A percentile compares a stretch with the other conserved stretches of the same genome.
Evolutionary conservation across 768 basidiomycete genomes (phyloP).

Genomic region (Agaricus sinodeliciosus): DNA sequence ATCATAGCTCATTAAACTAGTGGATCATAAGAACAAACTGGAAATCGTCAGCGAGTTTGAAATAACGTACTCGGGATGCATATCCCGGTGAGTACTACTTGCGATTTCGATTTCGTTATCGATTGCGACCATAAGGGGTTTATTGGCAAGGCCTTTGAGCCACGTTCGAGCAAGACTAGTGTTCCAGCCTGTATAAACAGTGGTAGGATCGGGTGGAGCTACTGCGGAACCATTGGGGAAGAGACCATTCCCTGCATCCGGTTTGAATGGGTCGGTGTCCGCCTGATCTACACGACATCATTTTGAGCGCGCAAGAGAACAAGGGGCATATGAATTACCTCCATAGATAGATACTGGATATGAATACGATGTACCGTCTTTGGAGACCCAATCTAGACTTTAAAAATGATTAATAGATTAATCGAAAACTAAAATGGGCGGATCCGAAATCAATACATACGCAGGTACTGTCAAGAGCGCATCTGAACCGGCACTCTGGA

Average conservation of each 20-base stretch:
- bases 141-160: conserved; percentile 39
- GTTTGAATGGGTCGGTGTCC: conserved; percentile 39
- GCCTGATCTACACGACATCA: conserved; percentile 28
- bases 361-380: conserved; percentile 46
- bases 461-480: conserved; percentile 43
- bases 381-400: conserved; percentile 52
- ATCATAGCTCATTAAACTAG: conserved; percentile 40
- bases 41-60: background rate
- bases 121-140: conserved; percentile 40
- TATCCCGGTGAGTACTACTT: conserved; percentile 46
- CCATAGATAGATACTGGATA: conserved; percentile 39
- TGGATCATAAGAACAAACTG: background rate
- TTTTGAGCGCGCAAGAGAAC: background rate
- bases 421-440: background rate
- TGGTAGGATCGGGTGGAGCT: conserved; percentile 30
- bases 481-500: conserved; percentile 35
- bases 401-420: no score
- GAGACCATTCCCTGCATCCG: conserved; percentile 42
- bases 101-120: conserved; percentile 58
- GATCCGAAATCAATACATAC: conserved; percentile 22
- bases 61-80: conserved; percentile 39
- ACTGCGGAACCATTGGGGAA: conserved; percentile 42
- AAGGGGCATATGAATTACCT: conserved; percentile 20
- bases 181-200: conserved; percentile 43
- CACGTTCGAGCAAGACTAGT: conserved; percentile 34